Base-by-base conservation (phyloP, 208 protist species). In the Trichomonas tenax region DNA sequence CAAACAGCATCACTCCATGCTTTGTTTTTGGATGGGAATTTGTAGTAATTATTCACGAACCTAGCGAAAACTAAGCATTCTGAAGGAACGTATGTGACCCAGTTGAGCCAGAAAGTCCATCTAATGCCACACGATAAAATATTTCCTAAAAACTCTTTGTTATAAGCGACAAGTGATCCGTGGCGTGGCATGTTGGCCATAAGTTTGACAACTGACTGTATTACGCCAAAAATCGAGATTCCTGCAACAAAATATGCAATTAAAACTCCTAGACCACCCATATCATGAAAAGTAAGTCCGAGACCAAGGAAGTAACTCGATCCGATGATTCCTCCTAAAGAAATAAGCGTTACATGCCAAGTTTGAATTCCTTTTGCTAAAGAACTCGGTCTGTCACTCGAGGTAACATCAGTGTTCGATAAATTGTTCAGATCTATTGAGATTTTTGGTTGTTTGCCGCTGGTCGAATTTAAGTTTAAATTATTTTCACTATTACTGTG, bases 231-330 rank as follows among this genome's bases (percentile, higher is more conserved):
- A 41, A 86, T 34, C 4, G n/a, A 23, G 10, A 86, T 41, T 14
- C 81, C 81, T 36, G 81, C 81, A 86, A 86, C 36, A 15, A 86
- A 86, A 86, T 86, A 86, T 41, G n/a, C 81, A 86, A 86, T 86
- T 41, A 86, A 86, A 14, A 86, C 81, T 23, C n/a, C n/a, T 14
- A 86, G 31, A 40, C n/a, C 31, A 14, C 81, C 81, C 21, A 86
- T 34, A 14, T 86, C 81, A 15, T 14, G 41, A 41, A 86, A 86
- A 41, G 81, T 86, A 17, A 86, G 36, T 4, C 81, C 81, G 14
- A 51, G 9, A 15, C 46, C 46, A 15, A 51, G 14, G 46, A 51
- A 51, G 14, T 51, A 51, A 14, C 46, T 15, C 14, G 46, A 51
- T 51, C 46, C 46, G 14, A 51, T 14, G 3, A 51, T 51, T 51